Conservation (phyloP, 2,329 filamentous ascomycete genomes). For the Ceratocystis destructans region DNA sequence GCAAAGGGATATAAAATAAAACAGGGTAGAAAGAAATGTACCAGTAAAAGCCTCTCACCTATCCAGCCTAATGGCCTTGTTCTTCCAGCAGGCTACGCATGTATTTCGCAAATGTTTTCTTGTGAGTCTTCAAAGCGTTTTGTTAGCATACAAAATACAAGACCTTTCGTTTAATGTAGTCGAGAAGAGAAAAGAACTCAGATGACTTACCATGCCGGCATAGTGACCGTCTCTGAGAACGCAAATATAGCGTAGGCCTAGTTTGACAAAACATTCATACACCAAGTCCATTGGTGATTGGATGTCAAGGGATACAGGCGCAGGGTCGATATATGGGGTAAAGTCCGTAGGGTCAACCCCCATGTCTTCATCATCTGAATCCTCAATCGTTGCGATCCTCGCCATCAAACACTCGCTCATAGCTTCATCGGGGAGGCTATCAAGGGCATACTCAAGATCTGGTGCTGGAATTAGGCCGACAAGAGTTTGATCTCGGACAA, state of each 20-base stretch:
- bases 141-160: background rate
- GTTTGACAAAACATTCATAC: slow-evolving; percentile 90
- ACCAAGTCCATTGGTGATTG: slow-evolving; percentile 86
- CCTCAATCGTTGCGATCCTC: slow-evolving; percentile 46
- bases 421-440: slow-evolving; percentile 64
- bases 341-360: slow-evolving; percentile 62
- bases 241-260: slow-evolving; percentile 85
- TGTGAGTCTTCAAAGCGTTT: slow-evolving; percentile 52
- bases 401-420: slow-evolving; percentile 72
- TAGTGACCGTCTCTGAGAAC: slow-evolving; percentile 73
- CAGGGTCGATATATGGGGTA: slow-evolving; percentile 79
- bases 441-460: slow-evolving; percentile 83
- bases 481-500: slow-evolving; percentile 63
- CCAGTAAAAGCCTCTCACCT: background rate
- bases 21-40: background rate
- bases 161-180: background rate
- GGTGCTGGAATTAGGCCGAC: slow-evolving; percentile 88
- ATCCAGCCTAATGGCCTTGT: slow-evolving; percentile 21
- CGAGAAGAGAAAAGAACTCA: too few relatives aligned
- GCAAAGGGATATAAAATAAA: background rate
- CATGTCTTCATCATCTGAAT: slow-evolving; percentile 44
- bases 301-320: slow-evolving; percentile 78
- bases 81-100: slow-evolving; percentile 66
- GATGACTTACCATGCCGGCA: slow-evolving; percentile 63
- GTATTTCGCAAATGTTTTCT: slow-evolving; percentile 93